Base-by-base conservation (phyloP, 257 asterid genomes). In the Solanum acaule region DNA sequence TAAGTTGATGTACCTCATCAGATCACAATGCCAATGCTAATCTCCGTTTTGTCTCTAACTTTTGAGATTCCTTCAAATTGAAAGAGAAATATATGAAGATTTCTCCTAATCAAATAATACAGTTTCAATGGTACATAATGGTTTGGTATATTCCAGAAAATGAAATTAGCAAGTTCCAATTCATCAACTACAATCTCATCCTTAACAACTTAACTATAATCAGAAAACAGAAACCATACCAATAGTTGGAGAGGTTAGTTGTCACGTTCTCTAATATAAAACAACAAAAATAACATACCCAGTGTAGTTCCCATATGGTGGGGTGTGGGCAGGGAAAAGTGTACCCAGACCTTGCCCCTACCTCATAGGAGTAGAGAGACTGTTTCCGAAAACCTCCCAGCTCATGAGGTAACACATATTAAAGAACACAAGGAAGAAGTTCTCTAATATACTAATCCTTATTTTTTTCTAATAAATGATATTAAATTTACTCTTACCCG, bases 11-110 rank as follows among this genome's bases (percentile, higher is more conserved):
- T n/a, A n/a, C n/a, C n/a, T n/a, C n/a, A n/a, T n/a, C n/a, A n/a
- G n/a, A n/a, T n/a, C n/a, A n/a, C n/a, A n/a, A n/a, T n/a, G n/a
- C n/a, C n/a, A n/a, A n/a, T n/a, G n/a, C n/a, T n/a, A n/a, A n/a
- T n/a, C n/a, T n/a, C n/a, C n/a, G n/a, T 92, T 90, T 96, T 94
- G 86, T 97, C 98, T 87, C 95, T 94, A 87, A 89, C 91, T 91
- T 91, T 95, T 14, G 95, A 93, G 98, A 97, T 96, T 87, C 81
- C 86, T 90, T 83, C 82, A 73, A 83, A 86, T 84, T 86, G 63
- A 2, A 25, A 20, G 61, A 42, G 61, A 77, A 40, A 25, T 1
- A 23, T 22, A 23, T 61, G 18, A 67, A 67, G 34, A 25, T 25
- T 25, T 65, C 73, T 65, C 73, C 73, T 34, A 65, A 65, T 37